phyloP scores from a whole-genome alignment of 2,329 filamentous ascomycete genomes.

The Davidsoniella neocaledoniae region DNA sequence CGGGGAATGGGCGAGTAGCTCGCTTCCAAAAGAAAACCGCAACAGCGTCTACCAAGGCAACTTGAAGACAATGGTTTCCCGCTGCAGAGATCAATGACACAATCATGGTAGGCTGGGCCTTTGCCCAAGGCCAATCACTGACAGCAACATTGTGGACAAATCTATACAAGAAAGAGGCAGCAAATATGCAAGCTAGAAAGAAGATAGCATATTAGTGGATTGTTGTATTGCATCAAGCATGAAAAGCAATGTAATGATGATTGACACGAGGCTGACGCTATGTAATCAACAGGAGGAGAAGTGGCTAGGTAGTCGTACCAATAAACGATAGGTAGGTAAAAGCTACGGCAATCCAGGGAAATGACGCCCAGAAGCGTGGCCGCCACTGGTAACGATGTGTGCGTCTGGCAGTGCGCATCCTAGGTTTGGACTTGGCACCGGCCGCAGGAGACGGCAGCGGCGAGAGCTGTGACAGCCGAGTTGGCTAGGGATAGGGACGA shows the following conservation, averaged over 20 bases:
- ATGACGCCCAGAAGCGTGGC: slow-evolving; percentile 10
- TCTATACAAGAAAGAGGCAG: slow-evolving; percentile 8
- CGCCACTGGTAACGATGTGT: slow-evolving; percentile 11
- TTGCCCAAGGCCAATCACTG: slow-evolving; percentile 10
- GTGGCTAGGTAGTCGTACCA: background rate
- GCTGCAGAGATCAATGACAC: slow-evolving; percentile 10
- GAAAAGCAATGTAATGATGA: background rate
- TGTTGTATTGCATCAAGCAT: too few species aligned
- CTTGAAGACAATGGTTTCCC: slow-evolving; percentile 7
- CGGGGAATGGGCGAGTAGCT: slow-evolving; percentile 9
- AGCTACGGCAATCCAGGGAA: slow-evolving; percentile 10
- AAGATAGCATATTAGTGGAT: background rate
- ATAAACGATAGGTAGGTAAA: slow-evolving; percentile 10
- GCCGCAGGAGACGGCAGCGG: too few species aligned
- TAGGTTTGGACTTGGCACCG: background rate
- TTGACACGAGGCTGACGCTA: background rate
- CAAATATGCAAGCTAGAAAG: slow-evolving; percentile 7
- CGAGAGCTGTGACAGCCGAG: background rate
- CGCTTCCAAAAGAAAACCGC: slow-evolving; percentile 12
- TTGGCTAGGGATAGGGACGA: background rate
- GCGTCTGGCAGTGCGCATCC: slow-evolving; percentile 1
- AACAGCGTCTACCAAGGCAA: slow-evolving; percentile 9
- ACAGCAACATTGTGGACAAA: slow-evolving; percentile 9
- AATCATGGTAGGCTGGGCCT: slow-evolving; percentile 10
- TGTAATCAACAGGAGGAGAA: background rate